Base-by-base conservation (phyloP, 192 early-diverging fungal species). In the Thoreauomyces humboldtii region DNA sequence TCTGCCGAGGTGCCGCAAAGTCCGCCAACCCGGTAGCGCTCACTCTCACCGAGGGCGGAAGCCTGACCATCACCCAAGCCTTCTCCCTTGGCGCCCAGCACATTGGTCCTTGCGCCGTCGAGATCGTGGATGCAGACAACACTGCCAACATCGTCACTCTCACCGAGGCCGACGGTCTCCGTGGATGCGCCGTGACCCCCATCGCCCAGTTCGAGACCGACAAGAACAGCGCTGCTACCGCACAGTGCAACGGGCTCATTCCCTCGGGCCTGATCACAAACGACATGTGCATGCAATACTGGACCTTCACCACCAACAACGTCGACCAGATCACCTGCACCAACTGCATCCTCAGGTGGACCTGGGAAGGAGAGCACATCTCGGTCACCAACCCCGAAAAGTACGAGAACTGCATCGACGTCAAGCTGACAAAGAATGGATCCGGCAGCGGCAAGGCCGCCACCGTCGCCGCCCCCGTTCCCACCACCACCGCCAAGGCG, bases 201-300 rank as follows among this genome's bases (percentile, higher is more conserved):
- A 29, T 67, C 22, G 63, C 74, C 2, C 57, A 68, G 47, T 43
- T 53, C 28, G 67, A 58, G 35, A 67, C 65, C 22, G 31, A 67
- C 52, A 67, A 67, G 51, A n/a, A 14, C 22, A 1, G 31, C 33
- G 43, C 31, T 12, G 71, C 71, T 9, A 64, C 15, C 50, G 29
- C 14, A 17, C 58, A 67, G 27, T 73, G 71, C 54, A 45, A 45
- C 21, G 63, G 59, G 33, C 22, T 21, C 5, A 14, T 67, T 21
- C 71, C 71, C 53, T 25, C 57, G 35, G 55, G 61, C n/a, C 56
- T 73, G 19, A 54, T 67, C 38, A 68, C 72, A 9, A 73, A 73
- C 63, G 72, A 73, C 65, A 73, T 73, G 72, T 73, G 72, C 35
- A 15, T 73, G 34, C 43, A 61, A 50, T 48, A 76, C 31, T 76